Conservation (phyloP, 1,284 basidiomycete species). For the Sporisorium exsertum region DNA sequence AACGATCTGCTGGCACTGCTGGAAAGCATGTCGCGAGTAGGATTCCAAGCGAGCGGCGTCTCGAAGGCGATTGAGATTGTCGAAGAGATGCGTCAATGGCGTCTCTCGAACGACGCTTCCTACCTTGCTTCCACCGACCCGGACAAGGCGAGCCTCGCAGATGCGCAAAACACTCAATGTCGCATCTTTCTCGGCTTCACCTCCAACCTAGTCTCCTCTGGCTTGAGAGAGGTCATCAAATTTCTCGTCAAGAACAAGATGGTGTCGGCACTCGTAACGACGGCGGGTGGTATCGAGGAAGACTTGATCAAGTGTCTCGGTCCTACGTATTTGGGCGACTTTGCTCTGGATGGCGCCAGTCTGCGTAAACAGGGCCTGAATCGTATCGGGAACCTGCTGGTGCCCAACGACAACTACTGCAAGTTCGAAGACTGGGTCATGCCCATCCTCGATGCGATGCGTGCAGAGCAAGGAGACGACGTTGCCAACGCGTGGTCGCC, state of each 20-base stretch:
- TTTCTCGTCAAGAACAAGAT: conserved; percentile 94
- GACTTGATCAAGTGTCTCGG: conserved; percentile 99
- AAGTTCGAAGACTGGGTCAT: conserved; percentile 99
- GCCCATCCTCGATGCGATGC: conserved; percentile 91
- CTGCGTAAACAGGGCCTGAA: conserved; percentile 89
- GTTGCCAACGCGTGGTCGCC: conserved; percentile 80
- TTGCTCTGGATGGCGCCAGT: conserved; percentile 88
- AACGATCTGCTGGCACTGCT: conserved; percentile 77
- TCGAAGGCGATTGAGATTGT: conserved; percentile 89
- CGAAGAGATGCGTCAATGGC: conserved; percentile 77
- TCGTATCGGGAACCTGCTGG: conserved; percentile 95
- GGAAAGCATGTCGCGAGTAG: conserved; percentile 85
- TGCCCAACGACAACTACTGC: conserved; percentile 99
- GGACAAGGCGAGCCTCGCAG: conserved; percentile 67
- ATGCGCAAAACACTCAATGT: conserved; percentile 78
- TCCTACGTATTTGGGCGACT: conserved; percentile 88
- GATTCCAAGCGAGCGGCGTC: conserved; percentile 94
- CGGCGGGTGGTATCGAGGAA: conserved; percentile 97
- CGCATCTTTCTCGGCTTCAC: conserved; percentile 97
- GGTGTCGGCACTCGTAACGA: conserved; percentile 90
- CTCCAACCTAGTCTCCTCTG: conserved; percentile 97
- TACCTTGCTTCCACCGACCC: conserved; percentile 42
- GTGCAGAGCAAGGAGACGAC: conserved; percentile 86
- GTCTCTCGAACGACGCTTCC: conserved; percentile 45
- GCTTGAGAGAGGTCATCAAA: conserved; percentile 90